phyloP scores from a whole-genome alignment of 2,329 filamentous ascomycete genomes.

The Claviceps capensis region DNA sequence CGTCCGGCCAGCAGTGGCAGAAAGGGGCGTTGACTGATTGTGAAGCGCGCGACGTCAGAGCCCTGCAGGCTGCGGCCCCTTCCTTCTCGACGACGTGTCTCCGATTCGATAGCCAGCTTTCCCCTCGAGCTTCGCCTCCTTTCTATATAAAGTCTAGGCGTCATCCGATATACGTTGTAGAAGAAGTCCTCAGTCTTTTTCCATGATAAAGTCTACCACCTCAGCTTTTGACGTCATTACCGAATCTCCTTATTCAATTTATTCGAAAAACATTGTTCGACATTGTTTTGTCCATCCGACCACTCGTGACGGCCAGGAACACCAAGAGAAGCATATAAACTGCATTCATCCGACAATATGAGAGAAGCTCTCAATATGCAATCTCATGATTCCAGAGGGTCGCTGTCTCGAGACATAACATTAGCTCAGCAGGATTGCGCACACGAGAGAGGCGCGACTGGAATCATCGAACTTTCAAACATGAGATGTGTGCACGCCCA shows the following conservation, averaged over 20 bases:
- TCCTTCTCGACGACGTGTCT: background rate
- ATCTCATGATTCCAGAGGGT: background rate
- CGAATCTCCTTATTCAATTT: background rate
- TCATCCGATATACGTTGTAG: background rate
- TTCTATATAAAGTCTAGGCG: background rate
- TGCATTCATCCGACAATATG: background rate
- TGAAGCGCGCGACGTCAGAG: background rate
- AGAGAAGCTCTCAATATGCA: constrained; percentile 1
- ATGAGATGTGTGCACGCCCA: constrained; percentile 15
- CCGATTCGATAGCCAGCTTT: background rate
- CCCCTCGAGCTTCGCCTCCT: background rate
- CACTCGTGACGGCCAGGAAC: background rate
- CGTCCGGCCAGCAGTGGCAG: background rate
- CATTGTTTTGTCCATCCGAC: background rate
- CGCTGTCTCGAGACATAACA: background rate
- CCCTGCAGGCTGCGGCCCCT: too few species aligned
- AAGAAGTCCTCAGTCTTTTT: background rate
- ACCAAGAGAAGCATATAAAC: background rate
- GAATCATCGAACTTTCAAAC: constrained; percentile 12
- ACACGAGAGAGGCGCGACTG: constrained; percentile 1
- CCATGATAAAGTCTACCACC: background rate
- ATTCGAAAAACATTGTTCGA: background rate
- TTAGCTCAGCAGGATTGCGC: background rate
- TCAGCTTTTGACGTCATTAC: background rate
- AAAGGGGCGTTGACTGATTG: background rate